These are phyloP conservation scores for Phaseolus lunatus DNA, from an alignment of 306 rosid genomes.

Conservation along the genomic window DNA sequence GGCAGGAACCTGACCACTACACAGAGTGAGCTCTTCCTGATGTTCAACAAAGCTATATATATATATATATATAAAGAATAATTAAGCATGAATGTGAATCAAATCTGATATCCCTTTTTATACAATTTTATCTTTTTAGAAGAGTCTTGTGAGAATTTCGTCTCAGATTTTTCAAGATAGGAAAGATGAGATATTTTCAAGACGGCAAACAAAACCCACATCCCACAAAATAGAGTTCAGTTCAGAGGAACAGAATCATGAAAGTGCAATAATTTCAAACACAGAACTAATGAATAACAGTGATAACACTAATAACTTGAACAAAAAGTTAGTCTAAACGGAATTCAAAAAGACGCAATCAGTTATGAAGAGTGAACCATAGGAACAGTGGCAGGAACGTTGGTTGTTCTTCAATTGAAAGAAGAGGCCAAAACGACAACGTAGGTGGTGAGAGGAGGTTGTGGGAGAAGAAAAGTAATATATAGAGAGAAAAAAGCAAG, in stretches of 20 bases:
- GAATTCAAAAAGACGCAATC: constrained; percentile 2
- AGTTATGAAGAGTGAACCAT: background rate
- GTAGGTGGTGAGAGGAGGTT: constrained; percentile 35
- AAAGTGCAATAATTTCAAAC: constrained; percentile 13
- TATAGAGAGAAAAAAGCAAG: background rate
- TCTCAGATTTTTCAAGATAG: too few species aligned
- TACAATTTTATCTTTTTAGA: too few species aligned
- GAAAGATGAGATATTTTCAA: too few species aligned
- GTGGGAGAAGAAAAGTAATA: background rate
- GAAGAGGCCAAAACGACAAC: constrained; percentile 15
- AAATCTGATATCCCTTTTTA: too few species aligned
- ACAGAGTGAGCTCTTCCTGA: too few species aligned
- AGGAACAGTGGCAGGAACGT: background rate
- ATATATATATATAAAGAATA: too few species aligned
- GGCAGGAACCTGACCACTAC: too few species aligned
- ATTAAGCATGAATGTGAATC: too few species aligned
- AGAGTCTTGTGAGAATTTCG: background rate
- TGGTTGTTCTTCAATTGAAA: background rate
- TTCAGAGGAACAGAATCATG: constrained; percentile 11
- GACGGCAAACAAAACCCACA: background rate
- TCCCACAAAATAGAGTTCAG: background rate
- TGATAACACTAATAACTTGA: background rate
- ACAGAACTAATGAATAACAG: background rate
- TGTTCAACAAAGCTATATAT: too few species aligned
- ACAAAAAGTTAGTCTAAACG: background rate